phyloP scores from a whole-genome alignment of 345 rosid species.

The Rhodamnia rubescens region DNA sequence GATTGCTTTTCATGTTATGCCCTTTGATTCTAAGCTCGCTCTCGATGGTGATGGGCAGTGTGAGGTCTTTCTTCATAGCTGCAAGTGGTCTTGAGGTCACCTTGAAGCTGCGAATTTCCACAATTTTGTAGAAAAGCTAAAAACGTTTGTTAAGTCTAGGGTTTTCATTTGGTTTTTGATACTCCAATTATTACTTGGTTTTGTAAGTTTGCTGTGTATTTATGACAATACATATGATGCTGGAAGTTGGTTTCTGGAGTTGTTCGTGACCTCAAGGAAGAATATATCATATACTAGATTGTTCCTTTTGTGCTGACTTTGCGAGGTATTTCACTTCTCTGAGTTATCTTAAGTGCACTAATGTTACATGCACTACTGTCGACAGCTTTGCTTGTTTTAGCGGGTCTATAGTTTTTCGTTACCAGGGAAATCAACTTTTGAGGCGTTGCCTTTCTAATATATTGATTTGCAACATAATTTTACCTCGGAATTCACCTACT shows the following conservation, averaged over 20 bases:
- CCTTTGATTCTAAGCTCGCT: background rate
- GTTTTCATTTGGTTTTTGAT: background rate
- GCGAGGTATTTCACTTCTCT: background rate
- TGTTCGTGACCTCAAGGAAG: background rate
- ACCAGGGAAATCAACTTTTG: background rate
- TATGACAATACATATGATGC: background rate
- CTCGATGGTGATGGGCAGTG: background rate
- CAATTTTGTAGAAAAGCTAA: background rate
- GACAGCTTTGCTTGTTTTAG: background rate
- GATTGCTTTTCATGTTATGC: background rate
- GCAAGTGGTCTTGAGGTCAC: background rate
- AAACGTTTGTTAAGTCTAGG: background rate
- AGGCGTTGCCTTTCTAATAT: background rate
- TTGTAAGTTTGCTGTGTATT: background rate
- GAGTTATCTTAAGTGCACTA: background rate
- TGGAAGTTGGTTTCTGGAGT: background rate
- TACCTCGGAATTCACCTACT: background rate
- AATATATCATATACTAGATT: background rate
- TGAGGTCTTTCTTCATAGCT: background rate
- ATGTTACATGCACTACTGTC: background rate
- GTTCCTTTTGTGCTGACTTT: background rate
- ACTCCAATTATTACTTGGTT: background rate
- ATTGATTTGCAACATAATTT: background rate
- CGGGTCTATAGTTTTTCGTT: background rate
- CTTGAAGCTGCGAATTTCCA: background rate